Evolutionary conservation across 1,284 basidiomycete species (phyloP), one percentile per base, ranked within the genome.

Genomic region (Cutaneotrichosporon cyanovorans): DNA sequence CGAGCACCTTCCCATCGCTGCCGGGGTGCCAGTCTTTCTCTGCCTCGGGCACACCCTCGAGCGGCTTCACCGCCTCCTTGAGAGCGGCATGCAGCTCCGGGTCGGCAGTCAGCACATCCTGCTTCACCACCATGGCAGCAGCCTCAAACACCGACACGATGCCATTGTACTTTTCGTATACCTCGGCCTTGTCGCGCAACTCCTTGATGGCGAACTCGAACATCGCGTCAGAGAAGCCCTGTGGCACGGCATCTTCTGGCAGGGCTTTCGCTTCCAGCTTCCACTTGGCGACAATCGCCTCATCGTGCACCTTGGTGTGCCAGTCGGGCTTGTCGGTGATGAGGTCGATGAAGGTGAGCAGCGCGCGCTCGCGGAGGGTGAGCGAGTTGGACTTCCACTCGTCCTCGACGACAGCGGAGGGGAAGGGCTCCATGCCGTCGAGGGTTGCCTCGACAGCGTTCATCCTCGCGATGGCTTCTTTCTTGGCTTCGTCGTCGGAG

Each of bases 1-100:
- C 50, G 36, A 51, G 50, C 18, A 51, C 50, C 42, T 39, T 22
- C 14, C 31, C 40, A n/a, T 51, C 28, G n/a, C 37, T 41, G 14
- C 50, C 50, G 3, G 50, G 50, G 42, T 51, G 50, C 50, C 50
- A 51, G 46, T 51, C 50, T 35, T 45, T 45, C 19, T 42, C 15
- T 10, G 19, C 33, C 14, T 51, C 42, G 3, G 45, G 45, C 18
- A 45, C 40, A 14, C 40, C 31, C 35, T 51, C 46, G 20, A 48
- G 50, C 1, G 39, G 39, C 20, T 20, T 31, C 4, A 37, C 46
- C 1, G 39, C 46, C 19, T 16, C 37, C 19, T 25, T 16, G 19
- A 51, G 42, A 14, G 28, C 30, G 1, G 9, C 18, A 2, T 16
- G 9, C 1, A 51, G 22, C 16, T 37, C 38, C 8, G 25, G 28